Evolutionary conservation across 2,329 filamentous ascomycete species (phyloP).

Genomic region (Ceratocystis smalleyi): DNA sequence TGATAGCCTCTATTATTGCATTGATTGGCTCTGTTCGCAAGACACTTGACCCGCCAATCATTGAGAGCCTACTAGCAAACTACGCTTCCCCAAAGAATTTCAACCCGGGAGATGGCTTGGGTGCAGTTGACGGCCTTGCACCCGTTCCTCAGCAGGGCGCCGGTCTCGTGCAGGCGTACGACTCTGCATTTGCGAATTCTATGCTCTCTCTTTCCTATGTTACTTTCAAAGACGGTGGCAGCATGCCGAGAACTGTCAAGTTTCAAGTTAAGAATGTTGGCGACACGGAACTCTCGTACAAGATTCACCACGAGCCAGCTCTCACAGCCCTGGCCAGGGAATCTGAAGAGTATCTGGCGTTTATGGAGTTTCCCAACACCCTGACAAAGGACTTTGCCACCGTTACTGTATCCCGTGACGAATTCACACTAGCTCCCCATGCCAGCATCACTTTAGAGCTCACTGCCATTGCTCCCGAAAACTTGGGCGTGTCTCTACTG

Average conservation of each 20-base stretch:
- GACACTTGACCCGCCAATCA: slow-evolving; percentile 33
- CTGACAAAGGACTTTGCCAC: slow-evolving; percentile 28
- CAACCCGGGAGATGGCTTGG: slow-evolving; percentile 28
- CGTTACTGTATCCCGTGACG: slow-evolving; percentile 28
- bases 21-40: slow-evolving; percentile 37
- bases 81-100: slow-evolving; percentile 35
- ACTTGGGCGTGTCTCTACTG: slow-evolving; percentile 22
- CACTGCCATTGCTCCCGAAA: slow-evolving; percentile 22
- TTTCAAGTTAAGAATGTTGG: slow-evolving; percentile 43
- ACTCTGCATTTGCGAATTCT: slow-evolving; percentile 39
- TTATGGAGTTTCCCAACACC: slow-evolving; percentile 30
- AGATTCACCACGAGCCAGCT: slow-evolving; percentile 35
- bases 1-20: slow-evolving; percentile 39
- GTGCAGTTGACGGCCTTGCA: slow-evolving; percentile 29
- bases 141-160: slow-evolving; percentile 46
- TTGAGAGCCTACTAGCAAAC: slow-evolving; percentile 35
- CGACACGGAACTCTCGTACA: slow-evolving; percentile 33
- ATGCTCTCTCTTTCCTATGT: slow-evolving; percentile 41
- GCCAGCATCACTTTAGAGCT: slow-evolving; percentile 21
- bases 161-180: slow-evolving; percentile 43
- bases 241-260: slow-evolving; percentile 34
- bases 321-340: slow-evolving; percentile 39
- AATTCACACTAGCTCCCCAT: slow-evolving; percentile 26
- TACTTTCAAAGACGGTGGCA: slow-evolving; percentile 48
- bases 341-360: slow-evolving; percentile 2